These are phyloP conservation scores for Hymenoscyphus repandus DNA, from an alignment of 2,329 filamentous ascomycete species.

Conservation along the genomic window DNA sequence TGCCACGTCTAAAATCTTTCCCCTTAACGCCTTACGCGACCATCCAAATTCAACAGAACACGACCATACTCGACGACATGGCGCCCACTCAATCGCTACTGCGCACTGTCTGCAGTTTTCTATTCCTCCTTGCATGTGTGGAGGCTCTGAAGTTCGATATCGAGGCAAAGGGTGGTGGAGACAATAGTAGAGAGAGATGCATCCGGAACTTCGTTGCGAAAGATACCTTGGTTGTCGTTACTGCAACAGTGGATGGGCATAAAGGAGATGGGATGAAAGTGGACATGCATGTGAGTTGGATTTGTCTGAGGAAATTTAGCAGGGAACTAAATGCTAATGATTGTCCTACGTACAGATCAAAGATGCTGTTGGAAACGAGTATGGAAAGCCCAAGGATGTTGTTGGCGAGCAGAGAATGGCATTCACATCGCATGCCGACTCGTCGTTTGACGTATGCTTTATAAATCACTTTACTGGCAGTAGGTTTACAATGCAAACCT, in stretches of 20 bases:
- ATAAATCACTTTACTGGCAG: conserved; percentile 72
- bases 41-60: conserved; percentile 10
- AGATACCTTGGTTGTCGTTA: conserved; percentile 93
- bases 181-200: conserved; percentile 73
- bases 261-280: conserved; percentile 89
- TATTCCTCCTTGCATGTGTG: conserved; percentile 49
- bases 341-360: conserved; percentile 62
- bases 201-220: conserved; percentile 92
- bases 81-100: conserved; percentile 46
- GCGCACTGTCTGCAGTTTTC: conserved; percentile 53
- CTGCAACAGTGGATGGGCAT: conserved; percentile 76
- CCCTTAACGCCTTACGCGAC: conserved; percentile 15
- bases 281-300: conserved; percentile 77
- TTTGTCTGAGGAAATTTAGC: conserved; percentile 6
- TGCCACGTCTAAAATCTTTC: conserved; percentile 23
- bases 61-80: conserved; percentile 36
- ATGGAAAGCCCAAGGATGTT: conserved; percentile 85
- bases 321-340: not conserved
- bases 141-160: conserved; percentile 92
- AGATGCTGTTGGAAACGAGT: conserved; percentile 93
- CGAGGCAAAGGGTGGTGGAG: conserved; percentile 58
- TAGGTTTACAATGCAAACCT: conserved; percentile 41
- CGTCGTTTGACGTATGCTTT: conserved; percentile 94
- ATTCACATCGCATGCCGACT: conserved; percentile 88
- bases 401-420: conserved; percentile 78